These are phyloP conservation scores for Sophora flavescens DNA, from an alignment of 306 rosid genomes.

Conservation along the genomic window DNA sequence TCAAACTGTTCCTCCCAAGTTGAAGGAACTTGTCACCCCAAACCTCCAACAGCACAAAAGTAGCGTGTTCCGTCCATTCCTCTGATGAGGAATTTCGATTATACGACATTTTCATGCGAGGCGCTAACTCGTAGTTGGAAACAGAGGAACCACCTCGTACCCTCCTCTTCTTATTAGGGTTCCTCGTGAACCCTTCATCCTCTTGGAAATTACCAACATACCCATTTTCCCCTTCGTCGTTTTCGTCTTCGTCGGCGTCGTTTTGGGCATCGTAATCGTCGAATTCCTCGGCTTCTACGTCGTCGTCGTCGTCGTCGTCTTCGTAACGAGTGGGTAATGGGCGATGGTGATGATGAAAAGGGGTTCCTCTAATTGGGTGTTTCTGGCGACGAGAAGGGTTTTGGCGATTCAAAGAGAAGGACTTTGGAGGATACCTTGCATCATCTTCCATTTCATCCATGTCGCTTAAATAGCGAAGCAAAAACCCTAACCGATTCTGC, in stretches of 20 bases:
- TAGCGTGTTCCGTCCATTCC: conserved; percentile 74
- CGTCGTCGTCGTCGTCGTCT: conserved; percentile 41
- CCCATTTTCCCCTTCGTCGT: conserved; percentile 39
- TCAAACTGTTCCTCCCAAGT: conserved; percentile 81
- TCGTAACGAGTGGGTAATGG: conserved; percentile 46
- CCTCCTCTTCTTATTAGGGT: conserved; percentile 69
- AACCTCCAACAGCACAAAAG: conserved; percentile 71
- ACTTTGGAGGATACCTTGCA: conserved; percentile 59
- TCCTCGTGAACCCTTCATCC: conserved; percentile 52
- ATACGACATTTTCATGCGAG: conserved; percentile 47
- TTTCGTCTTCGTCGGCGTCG: conserved; percentile 31
- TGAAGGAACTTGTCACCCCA: conserved; percentile 86
- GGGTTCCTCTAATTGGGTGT: conserved; percentile 50
- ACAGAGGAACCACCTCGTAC: conserved; percentile 50
- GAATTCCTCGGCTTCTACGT: conserved; percentile 50
- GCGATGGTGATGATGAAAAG: conserved; percentile 47
- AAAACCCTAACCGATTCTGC: conserved; percentile 29
- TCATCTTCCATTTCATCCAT: conserved; percentile 73
- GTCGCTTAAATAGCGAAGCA: background rate
- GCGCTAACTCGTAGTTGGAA: conserved; percentile 59
- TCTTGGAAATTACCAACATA: conserved; percentile 38
- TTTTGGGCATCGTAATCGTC: conserved; percentile 32
- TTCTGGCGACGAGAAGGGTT: conserved; percentile 57
- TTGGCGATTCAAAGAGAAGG: conserved; percentile 48
- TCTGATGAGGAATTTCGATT: conserved; percentile 24